Evolutionary conservation across 306 rosid genomes (phyloP).

Genomic region (Lathyrus aphaca): DNA sequence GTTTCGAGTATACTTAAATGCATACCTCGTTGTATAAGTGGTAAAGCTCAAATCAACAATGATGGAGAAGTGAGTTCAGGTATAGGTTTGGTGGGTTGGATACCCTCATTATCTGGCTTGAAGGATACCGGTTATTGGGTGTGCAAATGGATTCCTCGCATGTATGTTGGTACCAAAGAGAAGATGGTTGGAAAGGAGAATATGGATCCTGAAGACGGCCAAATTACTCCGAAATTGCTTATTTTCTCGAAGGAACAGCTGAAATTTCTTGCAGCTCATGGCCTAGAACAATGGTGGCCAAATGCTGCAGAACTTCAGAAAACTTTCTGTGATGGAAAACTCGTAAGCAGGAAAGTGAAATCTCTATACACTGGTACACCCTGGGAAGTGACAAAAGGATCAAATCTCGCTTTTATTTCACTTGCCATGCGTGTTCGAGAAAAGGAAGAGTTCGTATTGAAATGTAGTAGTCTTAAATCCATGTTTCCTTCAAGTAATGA

Average conservation of each 20-base stretch:
- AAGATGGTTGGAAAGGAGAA: conserved; percentile 9
- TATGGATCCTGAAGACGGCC: not conserved
- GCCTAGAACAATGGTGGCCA: not conserved
- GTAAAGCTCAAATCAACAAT: conserved; percentile 43
- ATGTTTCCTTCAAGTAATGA: conserved; percentile 57
- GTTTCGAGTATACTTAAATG: conserved; percentile 72
- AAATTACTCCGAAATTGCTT: not conserved
- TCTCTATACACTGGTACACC: not conserved
- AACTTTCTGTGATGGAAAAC: conserved; percentile 4
- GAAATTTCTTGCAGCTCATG: conserved; percentile 5
- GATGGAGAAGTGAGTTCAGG: conserved; percentile 38
- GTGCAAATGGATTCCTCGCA: conserved; percentile 15
- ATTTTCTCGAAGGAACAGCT: not conserved
- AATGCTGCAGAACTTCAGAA: not conserved
- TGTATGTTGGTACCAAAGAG: conserved; percentile 29
- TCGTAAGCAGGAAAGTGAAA: not conserved
- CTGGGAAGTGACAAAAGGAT: not conserved
- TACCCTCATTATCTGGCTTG: conserved; percentile 46
- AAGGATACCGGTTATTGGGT: conserved; percentile 30
- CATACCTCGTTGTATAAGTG: conserved; percentile 61
- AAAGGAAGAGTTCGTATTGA: conserved; percentile 50
- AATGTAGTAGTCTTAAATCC: conserved; percentile 68
- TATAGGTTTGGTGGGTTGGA: conserved; percentile 54
- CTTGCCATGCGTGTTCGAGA: conserved; percentile 68
- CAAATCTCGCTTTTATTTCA: conserved; percentile 82